These are phyloP conservation scores for Anacardium occidentale DNA, from an alignment of 345 rosid genomes.

Conservation along the genomic window DNA sequence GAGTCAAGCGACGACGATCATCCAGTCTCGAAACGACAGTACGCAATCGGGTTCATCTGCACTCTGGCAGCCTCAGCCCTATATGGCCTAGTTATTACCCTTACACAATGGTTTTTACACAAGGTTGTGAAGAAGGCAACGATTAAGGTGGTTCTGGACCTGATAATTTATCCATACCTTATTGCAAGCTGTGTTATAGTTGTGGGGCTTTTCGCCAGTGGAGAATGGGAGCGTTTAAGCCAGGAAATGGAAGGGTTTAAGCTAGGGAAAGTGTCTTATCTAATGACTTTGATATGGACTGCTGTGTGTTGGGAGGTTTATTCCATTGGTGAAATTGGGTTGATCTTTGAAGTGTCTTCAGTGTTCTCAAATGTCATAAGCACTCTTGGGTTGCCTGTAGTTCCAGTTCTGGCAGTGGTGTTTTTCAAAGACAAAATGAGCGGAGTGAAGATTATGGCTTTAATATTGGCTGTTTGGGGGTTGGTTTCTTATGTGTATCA, in stretches of 20 bases:
- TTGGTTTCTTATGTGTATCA: conserved; percentile 43
- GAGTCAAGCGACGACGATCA: not conserved
- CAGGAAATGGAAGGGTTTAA: conserved; percentile 35
- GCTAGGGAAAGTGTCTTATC: conserved; percentile 35
- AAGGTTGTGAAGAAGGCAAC: conserved; percentile 27
- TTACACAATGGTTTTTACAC: conserved; percentile 14
- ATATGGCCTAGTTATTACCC: conserved; percentile 21
- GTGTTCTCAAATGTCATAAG: conserved; percentile 37
- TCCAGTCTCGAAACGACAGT: conserved; percentile 18
- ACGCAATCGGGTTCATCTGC: conserved; percentile 41
- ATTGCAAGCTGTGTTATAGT: conserved; percentile 23
- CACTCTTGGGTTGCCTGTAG: conserved; percentile 39
- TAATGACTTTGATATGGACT: conserved; percentile 37
- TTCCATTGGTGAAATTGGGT: conserved; percentile 33
- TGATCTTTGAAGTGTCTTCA: conserved; percentile 43
- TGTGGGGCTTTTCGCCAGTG: conserved; percentile 44
- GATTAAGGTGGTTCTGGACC: conserved; percentile 28
- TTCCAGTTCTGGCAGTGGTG: conserved; percentile 42
- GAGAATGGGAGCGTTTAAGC: conserved; percentile 35
- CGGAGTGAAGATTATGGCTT: conserved; percentile 37
- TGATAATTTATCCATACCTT: conserved; percentile 30
- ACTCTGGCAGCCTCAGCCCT: conserved; percentile 26
- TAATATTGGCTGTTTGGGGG: conserved; percentile 51
- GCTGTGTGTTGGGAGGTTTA: conserved; percentile 41
- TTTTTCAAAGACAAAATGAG: conserved; percentile 42